Base-by-base conservation (phyloP, 768 basidiomycete genomes). In the Psilocybe azurescens region DNA sequence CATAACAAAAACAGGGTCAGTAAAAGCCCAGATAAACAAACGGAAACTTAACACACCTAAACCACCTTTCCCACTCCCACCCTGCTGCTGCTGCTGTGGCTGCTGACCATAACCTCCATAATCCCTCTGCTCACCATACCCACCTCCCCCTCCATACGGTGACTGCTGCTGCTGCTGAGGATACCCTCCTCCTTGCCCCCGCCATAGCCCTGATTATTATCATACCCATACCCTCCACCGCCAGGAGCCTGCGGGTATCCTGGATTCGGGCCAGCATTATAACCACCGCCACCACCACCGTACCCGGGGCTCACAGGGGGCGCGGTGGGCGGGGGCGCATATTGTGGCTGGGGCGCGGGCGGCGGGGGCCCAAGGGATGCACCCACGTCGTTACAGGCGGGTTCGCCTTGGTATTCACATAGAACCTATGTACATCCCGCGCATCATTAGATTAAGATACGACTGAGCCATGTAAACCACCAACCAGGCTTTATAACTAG, bases 361-460 rank as follows among this genome's bases (percentile, higher is more conserved):
- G 77, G 74, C 3, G 80, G 74, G 85, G 78, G 3, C 87, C 88
- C n/a, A 82, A 73, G 0, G 91, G 91, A 66, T 92, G 91, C 0
- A 76, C 79, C 91, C 91, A 93, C 13, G 81, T 83, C 39, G 89
- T 85, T 18, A 82, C 80, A 0, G 89, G 88, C 3, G 91, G 90
- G 16, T 79, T 75, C 49, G 83, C 81, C 28, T 68, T 72, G 0
- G 89, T 90, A 67, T 93, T 86, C 49, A 93, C 89, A 65, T 93
- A 93, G 79, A 85, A 93, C 91, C 91, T 93, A 63, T 24, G 61
- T 13, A 52, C 55, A 44, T 30, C 47, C 29, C 28, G n/a, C 29
- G 13, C 9, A 33, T 14, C 30, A 38, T 53, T 51, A 13, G 16
- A 24, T 24, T 24, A 24, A 24, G 24, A 24, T 24, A 24, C 24